Conservation (phyloP, 768 basidiomycete species). For the Hypholoma fasciculare region DNA sequence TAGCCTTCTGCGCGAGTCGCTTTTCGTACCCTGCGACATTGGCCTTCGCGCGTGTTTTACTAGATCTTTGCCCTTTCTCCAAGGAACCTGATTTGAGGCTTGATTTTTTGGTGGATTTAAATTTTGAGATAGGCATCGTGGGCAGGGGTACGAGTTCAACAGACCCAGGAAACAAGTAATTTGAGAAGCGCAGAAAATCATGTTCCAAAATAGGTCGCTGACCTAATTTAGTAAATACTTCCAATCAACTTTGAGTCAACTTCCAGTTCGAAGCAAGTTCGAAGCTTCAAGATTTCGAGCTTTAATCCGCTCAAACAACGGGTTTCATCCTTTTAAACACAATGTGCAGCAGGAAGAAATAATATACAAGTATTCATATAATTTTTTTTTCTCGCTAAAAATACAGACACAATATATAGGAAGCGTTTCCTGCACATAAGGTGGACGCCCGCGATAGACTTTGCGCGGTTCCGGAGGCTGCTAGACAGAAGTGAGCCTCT, state of each 20-base stretch:
- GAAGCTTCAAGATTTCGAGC: no score
- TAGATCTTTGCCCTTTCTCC: not conserved
- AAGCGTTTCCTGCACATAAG: no score
- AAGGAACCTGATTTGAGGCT: not conserved
- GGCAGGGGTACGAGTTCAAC: not conserved
- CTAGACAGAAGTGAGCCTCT: not conserved
- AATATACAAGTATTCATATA: not conserved
- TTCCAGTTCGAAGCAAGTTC: no score
- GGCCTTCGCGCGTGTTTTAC: constrained; percentile 28
- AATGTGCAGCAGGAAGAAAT: not conserved
- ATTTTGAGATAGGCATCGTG: not conserved
- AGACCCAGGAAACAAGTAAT: not conserved
- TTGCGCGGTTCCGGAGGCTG: not conserved
- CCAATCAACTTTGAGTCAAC: no score
- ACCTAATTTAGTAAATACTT: not conserved
- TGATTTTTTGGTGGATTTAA: not conserved
- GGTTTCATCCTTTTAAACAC: no score
- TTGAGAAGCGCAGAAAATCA: constrained; percentile 3
- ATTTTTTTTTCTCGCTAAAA: no score
- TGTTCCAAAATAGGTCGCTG: constrained; percentile 1
- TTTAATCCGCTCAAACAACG: no score
- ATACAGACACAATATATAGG: no score
- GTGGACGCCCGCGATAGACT: no score
- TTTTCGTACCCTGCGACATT: constrained; percentile 54
- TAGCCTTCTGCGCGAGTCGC: constrained; percentile 47